Evolutionary conservation across 805 yeast species (phyloP).

Genomic region (Metschnikowia kofuensis): DNA sequence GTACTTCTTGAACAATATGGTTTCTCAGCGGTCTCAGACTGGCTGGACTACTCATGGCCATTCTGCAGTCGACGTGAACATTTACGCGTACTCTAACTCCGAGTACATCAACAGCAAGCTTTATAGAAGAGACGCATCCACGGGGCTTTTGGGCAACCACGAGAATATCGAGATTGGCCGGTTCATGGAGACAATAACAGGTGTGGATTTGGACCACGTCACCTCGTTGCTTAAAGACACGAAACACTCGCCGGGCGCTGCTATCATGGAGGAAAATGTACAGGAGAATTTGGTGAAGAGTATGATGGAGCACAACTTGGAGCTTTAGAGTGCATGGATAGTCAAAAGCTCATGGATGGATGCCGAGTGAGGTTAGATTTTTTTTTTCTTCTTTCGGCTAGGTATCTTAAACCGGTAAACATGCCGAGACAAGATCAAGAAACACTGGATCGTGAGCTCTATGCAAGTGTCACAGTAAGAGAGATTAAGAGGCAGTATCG

Average conservation of each 20-base stretch:
- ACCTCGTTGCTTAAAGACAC: constrained; percentile 50
- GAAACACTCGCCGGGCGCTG: constrained; percentile 40
- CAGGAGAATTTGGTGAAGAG: not conserved
- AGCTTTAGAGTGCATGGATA: too few species aligned
- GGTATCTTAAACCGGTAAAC: too few species aligned
- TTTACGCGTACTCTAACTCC: constrained; percentile 74
- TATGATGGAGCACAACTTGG: constrained; percentile 3
- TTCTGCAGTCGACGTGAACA: constrained; percentile 92
- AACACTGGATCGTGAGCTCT: too few species aligned
- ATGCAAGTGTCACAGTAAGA: too few species aligned
- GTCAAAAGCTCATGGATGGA: too few species aligned
- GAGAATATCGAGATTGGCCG: constrained; percentile 85
- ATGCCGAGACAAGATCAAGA: too few species aligned
- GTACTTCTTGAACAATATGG: constrained; percentile 62
- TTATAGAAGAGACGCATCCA: constrained; percentile 22
- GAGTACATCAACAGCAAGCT: constrained; percentile 39
- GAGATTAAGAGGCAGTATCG: too few species aligned
- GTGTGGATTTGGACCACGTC: constrained; percentile 46
- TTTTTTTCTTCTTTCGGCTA: too few species aligned
- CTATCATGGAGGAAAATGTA: not conserved
- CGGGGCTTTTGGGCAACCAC: constrained; percentile 68
- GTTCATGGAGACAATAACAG: constrained; percentile 58
- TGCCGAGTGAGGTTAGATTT: too few species aligned
- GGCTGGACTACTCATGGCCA: constrained; percentile 99
- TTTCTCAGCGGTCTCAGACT: constrained; percentile 77